These are phyloP conservation scores for Sextonia rubra DNA, from an alignment of 164 flowering plant species.

Conservation along the genomic window DNA sequence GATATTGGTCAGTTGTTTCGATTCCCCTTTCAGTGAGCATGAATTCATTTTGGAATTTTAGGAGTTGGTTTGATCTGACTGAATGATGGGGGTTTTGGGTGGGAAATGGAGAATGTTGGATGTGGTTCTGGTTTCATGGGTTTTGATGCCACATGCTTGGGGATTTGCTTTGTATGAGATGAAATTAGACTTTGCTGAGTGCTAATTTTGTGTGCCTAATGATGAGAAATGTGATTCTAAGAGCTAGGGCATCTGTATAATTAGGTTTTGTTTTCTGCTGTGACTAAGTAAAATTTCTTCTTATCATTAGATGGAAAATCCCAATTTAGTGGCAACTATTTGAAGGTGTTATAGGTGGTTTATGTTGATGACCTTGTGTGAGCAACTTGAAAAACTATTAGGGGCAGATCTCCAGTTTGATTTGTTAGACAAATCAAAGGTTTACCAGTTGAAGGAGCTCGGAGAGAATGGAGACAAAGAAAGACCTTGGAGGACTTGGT, in stretches of 20 bases:
- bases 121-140: not conserved
- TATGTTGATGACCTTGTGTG: no score
- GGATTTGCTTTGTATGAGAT: not conserved
- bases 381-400: no score
- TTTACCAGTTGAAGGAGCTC: no score
- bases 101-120: not conserved
- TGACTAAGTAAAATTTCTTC: no score
- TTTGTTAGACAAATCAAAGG: no score
- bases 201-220: no score
- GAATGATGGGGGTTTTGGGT: not conserved
- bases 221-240: not conserved
- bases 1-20: conserved; percentile 50
- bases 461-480: no score
- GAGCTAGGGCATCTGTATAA: not conserved
- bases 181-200: not conserved
- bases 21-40: not conserved
- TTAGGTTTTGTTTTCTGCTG: not conserved
- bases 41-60: not conserved
- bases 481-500: no score
- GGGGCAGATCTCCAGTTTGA: no score
- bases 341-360: no score
- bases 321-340: no score
- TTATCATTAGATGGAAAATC: no score
- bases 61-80: not conserved
- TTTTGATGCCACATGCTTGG: not conserved